These are phyloP conservation scores for Euryodendron excelsum DNA, from an alignment of 148 eudicot species.

Conservation along the genomic window DNA sequence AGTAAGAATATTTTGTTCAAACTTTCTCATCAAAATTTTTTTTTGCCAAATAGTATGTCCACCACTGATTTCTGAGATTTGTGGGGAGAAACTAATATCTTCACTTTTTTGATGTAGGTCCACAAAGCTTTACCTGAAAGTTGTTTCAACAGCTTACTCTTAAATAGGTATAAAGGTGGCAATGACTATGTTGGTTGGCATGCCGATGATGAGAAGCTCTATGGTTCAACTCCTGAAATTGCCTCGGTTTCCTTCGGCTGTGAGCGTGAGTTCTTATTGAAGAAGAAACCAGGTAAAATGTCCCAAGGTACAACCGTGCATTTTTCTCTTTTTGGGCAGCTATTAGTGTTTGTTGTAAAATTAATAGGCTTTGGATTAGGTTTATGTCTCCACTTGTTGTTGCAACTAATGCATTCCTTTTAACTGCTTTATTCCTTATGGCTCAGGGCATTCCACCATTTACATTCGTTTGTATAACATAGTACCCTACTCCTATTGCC, in stretches of 20 bases:
- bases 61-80: neutral
- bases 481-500: neutral
- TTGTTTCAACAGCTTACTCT: constrained; percentile 71
- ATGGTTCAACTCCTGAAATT: constrained; percentile 84
- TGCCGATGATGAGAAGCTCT: constrained; percentile 88
- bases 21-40: neutral
- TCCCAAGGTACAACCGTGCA: constrained; percentile 29
- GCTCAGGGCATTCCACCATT: neutral
- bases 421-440: neutral
- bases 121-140: constrained; percentile 75
- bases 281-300: constrained; percentile 48
- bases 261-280: constrained; percentile 80
- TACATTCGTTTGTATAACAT: neutral
- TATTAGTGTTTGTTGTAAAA: neutral
- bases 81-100: neutral
- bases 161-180: constrained; percentile 82
- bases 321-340: neutral
- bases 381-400: neutral
- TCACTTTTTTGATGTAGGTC: constrained; percentile 43
- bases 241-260: constrained; percentile 94
- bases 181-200: constrained; percentile 91
- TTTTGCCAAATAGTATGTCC: neutral
- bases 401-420: neutral
- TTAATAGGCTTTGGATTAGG: neutral
- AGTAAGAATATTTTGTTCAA: constrained; percentile 30